Evolutionary conservation across 129 eudicot species (phyloP).

Genomic region (Ambrosia artemisiifolia): DNA sequence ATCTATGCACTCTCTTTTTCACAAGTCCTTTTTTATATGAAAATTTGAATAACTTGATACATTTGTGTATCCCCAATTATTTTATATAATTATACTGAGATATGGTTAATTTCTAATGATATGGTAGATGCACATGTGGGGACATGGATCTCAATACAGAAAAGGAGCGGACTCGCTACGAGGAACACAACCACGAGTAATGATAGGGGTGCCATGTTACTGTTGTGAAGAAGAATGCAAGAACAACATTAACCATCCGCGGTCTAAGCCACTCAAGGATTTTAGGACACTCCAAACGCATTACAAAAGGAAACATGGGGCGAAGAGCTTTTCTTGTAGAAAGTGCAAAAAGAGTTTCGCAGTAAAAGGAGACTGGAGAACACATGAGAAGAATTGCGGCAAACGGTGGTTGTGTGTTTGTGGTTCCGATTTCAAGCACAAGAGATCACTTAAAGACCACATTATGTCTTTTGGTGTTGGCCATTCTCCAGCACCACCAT

Average conservation of each 20-base stretch:
- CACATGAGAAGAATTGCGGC: constrained; percentile 92
- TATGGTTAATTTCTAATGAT: background rate
- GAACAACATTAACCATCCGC: constrained; percentile 75
- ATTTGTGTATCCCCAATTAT: no score
- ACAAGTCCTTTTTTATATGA: no score
- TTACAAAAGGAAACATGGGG: constrained; percentile 83
- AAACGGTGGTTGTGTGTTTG: constrained; percentile 82
- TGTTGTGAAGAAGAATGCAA: constrained; percentile 89
- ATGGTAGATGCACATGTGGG: constrained; percentile 91
- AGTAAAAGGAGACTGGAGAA: constrained; percentile 91
- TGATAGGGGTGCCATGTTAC: constrained; percentile 71
- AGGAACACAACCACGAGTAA: constrained; percentile 68
- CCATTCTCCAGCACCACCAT: constrained; percentile 47
- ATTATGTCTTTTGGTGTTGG: constrained; percentile 64
- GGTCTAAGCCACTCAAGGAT: constrained; percentile 73
- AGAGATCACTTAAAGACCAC: constrained; percentile 83
- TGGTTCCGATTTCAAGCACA: constrained; percentile 91
- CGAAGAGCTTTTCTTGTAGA: constrained; percentile 56
- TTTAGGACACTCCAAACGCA: constrained; percentile 84
- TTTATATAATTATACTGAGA: background rate
- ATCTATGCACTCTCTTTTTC: no score
- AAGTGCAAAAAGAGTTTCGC: constrained; percentile 75
- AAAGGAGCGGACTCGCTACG: constrained; percentile 73
- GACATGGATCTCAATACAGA: constrained; percentile 80
- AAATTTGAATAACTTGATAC: no score